Evolutionary conservation across 768 basidiomycete genomes (phyloP).

Genomic region (Hydnum rufescens): DNA sequence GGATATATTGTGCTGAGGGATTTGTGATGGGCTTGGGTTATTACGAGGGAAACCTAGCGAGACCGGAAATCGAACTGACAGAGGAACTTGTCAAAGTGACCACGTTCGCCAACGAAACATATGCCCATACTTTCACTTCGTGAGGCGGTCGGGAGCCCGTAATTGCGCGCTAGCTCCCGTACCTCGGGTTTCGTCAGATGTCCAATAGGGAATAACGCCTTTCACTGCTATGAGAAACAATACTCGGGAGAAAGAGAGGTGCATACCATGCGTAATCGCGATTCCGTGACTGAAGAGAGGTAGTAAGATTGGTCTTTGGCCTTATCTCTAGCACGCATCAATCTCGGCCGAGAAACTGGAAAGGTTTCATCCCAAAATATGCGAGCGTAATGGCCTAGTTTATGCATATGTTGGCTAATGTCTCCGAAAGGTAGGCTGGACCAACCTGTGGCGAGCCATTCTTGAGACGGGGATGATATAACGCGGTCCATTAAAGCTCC

Average conservation of each 20-base stretch:
- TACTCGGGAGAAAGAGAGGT: not conserved
- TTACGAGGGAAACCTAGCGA: not conserved
- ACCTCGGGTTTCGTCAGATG: conserved; percentile 48
- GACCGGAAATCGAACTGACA: conserved; percentile 27
- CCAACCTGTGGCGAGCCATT: conserved; percentile 68
- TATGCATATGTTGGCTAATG: not conserved
- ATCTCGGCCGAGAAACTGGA: conserved; percentile 16
- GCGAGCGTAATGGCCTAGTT: conserved; percentile 70
- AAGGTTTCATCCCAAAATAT: conserved; percentile 28
- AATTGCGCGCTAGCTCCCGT: conserved; percentile 42
- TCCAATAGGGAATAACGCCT: conserved; percentile 60
- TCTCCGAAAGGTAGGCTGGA: not conserved
- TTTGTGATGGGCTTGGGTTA: not conserved
- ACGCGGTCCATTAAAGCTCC: conserved; percentile 50
- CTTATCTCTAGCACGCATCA: conserved; percentile 30
- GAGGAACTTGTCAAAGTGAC: conserved; percentile 50
- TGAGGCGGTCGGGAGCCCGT: conserved; percentile 47
- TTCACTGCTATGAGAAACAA: not conserved
- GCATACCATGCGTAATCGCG: conserved; percentile 31
- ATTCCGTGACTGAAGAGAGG: conserved; percentile 55
- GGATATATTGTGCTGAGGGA: conserved; percentile 51
- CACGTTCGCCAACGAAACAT: conserved; percentile 79
- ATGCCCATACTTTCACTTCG: conserved; percentile 83
- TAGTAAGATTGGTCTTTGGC: conserved; percentile 88
- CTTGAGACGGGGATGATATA: conserved; percentile 22